Evolutionary conservation across 768 basidiomycete species (phyloP).

Genomic region (Tulasnella sp.): DNA sequence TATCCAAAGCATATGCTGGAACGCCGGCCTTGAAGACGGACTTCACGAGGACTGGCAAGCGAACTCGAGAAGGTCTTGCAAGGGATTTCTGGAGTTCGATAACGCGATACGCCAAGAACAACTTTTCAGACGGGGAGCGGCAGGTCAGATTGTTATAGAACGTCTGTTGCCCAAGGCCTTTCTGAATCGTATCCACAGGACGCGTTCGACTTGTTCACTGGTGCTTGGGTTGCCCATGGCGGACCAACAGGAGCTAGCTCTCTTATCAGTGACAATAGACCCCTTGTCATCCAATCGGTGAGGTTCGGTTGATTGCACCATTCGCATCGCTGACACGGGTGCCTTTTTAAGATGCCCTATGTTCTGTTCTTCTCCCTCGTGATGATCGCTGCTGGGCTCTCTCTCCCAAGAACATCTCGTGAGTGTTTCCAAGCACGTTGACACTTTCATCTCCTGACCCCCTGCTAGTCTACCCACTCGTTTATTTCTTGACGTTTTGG

Average conservation of each 20-base stretch:
- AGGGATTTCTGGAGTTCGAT: slow-evolving; percentile 80
- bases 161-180: background rate
- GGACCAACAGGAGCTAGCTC: slow-evolving; percentile 56
- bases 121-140: slow-evolving; percentile 87
- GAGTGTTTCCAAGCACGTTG: background rate
- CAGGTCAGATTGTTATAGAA: slow-evolving; percentile 39
- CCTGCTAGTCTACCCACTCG: slow-evolving; percentile 63
- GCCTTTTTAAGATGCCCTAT: slow-evolving; percentile 58
- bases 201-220: slow-evolving; percentile 88
- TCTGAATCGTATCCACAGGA: slow-evolving; percentile 40
- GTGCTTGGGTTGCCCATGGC: slow-evolving; percentile 75
- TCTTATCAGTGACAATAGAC: slow-evolving; percentile 63
- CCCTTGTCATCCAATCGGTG: slow-evolving; percentile 75
- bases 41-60: slow-evolving; percentile 85
- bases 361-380: slow-evolving; percentile 67
- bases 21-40: slow-evolving; percentile 95
- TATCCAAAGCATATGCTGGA: slow-evolving; percentile 84
- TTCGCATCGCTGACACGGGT: background rate
- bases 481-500: slow-evolving; percentile 80
- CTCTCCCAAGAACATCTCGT: slow-evolving; percentile 81
- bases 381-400: slow-evolving; percentile 78
- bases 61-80: slow-evolving; percentile 64
- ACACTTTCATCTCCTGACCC: background rate
- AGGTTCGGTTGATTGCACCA: slow-evolving; percentile 23
- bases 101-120: slow-evolving; percentile 86